Percentiles rank a stretch among this genome's conserved stretches.
Conservation (phyloP, 345 rosid species). For the Sisymbrium irio region DNA sequence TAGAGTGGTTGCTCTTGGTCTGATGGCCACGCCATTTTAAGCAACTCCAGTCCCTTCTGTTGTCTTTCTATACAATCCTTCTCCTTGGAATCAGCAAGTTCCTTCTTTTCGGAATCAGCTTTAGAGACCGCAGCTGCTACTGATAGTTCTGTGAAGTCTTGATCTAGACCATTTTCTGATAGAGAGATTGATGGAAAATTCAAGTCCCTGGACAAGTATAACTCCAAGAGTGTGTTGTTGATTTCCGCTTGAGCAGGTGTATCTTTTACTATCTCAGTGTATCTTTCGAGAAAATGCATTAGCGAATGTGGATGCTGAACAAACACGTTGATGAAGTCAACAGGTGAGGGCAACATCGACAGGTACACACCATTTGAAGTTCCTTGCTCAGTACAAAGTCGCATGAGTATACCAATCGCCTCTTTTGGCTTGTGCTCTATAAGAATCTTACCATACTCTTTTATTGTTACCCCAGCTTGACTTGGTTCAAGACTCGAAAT, state of each 20-base stretch:
- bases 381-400: constrained; percentile 81
- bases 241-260: constrained; percentile 99
- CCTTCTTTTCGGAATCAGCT: constrained; percentile 46
- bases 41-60: constrained; percentile 70
- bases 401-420: constrained; percentile 84
- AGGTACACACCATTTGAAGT: constrained; percentile 63
- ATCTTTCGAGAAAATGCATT: constrained; percentile 87
- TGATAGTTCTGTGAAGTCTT: constrained; percentile 42
- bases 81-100: constrained; percentile 38
- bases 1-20: constrained; percentile 89
- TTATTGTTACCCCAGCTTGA: constrained; percentile 92
- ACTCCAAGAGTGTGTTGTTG: constrained; percentile 85
- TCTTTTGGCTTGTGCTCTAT: constrained; percentile 85
- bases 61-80: constrained; percentile 56
- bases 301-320: constrained; percentile 81
- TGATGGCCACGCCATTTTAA: constrained; percentile 74
- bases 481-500: constrained; percentile 93
- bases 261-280: constrained; percentile 74
- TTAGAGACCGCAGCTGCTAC: constrained; percentile 36
- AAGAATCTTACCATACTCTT: constrained; percentile 97
- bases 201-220: constrained; percentile 88
- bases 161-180: constrained; percentile 50
- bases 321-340: constrained; percentile 91
- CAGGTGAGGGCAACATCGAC: constrained; percentile 95
- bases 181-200: constrained; percentile 75